Percentiles rank a stretch among this genome's conserved stretches.
Evolutionary conservation across 768 basidiomycete genomes (phyloP).

Genomic region (Leucocoprinus sp.): DNA sequence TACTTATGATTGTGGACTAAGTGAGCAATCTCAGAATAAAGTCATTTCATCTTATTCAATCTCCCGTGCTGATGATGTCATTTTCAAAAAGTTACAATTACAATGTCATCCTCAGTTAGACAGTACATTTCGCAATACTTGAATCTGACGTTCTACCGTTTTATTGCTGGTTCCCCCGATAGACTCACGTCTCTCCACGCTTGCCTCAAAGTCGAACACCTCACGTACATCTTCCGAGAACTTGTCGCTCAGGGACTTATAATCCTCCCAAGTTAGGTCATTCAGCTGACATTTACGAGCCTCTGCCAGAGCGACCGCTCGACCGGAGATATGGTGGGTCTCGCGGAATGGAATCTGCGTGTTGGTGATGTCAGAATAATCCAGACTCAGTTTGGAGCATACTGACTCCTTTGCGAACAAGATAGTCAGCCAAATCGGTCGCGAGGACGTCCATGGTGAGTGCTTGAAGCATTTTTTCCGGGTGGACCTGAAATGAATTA

Average conservation of each 20-base stretch:
- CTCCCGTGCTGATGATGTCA: too few relatives aligned
- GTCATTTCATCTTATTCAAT: too few relatives aligned
- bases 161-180: constrained; percentile 85
- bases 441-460: constrained; percentile 97
- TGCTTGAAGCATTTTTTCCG: constrained; percentile 81
- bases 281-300: constrained; percentile 72
- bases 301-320: constrained; percentile 93
- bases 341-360: constrained; percentile 92
- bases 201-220: constrained; percentile 93
- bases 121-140: constrained; percentile 59
- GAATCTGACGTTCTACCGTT: constrained; percentile 83
- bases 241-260: constrained; percentile 60
- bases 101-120: too few relatives aligned
- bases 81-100: too few relatives aligned
- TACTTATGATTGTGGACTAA: too few relatives aligned
- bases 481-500: constrained; percentile 56
- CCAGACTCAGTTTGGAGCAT: neutral
- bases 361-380: neutral
- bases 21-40: too few relatives aligned
- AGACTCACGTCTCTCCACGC: constrained; percentile 85
- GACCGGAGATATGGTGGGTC: constrained; percentile 96
- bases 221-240: constrained; percentile 76
- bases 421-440: constrained; percentile 97
- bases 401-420: constrained; percentile 95
- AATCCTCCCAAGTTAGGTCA: constrained; percentile 74